phyloP scores from a whole-genome alignment of 352 stramenopile genomes.

The Pythium chondricola region DNA sequence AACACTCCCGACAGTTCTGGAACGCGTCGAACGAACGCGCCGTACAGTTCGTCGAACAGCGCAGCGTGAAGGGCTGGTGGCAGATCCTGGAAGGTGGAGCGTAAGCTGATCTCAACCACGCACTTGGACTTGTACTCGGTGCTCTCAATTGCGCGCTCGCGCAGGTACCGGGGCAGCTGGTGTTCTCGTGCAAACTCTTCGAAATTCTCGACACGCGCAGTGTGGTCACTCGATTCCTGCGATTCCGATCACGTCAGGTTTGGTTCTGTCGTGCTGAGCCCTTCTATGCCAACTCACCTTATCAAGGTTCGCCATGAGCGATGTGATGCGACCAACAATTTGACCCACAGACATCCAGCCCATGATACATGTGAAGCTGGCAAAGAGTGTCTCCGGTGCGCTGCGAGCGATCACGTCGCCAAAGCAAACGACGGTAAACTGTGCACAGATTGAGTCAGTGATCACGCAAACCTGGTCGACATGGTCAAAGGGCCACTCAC shows the following conservation, averaged over 20 bases:
- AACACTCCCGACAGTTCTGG: slow-evolving; percentile 24
- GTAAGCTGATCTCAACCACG: slow-evolving; percentile 32
- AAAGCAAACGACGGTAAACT: slow-evolving; percentile 80
- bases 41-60: slow-evolving; percentile 57
- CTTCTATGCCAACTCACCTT: slow-evolving; percentile 12
- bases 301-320: slow-evolving; percentile 60
- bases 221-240: slow-evolving; percentile 32
- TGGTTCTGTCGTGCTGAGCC: neutral
- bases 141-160: slow-evolving; percentile 45
- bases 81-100: slow-evolving; percentile 35
- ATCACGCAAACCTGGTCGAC: too few relatives aligned
- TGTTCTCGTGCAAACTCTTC: slow-evolving; percentile 55
- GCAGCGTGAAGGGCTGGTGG: slow-evolving; percentile 25
- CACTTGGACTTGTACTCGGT: slow-evolving; percentile 51
- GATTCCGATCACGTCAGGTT: neutral
- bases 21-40: slow-evolving; percentile 20
- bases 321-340: slow-evolving; percentile 58
- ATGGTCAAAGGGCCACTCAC: too few relatives aligned
- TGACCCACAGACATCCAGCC: slow-evolving; percentile 75
- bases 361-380: slow-evolving; percentile 52
- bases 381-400: slow-evolving; percentile 45
- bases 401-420: slow-evolving; percentile 57
- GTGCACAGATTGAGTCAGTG: neutral
- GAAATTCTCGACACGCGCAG: slow-evolving; percentile 48
- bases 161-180: slow-evolving; percentile 31